phyloP scores from a whole-genome alignment of 2,329 filamentous ascomycete species.

The Juglanconis juglandina region DNA sequence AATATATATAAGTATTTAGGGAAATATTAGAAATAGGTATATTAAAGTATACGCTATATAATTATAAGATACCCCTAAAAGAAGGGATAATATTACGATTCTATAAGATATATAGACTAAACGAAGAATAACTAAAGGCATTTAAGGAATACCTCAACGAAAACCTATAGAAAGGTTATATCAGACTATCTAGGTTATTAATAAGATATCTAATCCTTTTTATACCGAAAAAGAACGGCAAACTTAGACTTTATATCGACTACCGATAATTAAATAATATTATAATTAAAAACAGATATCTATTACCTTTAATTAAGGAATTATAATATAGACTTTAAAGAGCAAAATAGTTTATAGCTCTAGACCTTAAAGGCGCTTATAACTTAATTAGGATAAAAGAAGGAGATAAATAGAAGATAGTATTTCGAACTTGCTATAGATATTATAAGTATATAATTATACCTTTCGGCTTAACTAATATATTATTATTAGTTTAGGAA shows the following conservation, averaged over 20 bases:
- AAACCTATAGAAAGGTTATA: slow-evolving; percentile 11
- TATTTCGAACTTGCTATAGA: no score
- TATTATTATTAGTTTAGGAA: no score
- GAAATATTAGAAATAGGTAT: background rate
- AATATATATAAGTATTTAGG: background rate
- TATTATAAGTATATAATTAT: no score
- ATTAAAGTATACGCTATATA: background rate
- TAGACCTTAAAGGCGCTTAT: background rate
- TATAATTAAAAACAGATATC: background rate
- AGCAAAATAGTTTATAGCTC: background rate
- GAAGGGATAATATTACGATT: background rate
- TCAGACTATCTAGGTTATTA: slow-evolving; percentile 5
- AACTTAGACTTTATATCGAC: background rate
- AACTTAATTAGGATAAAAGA: no score
- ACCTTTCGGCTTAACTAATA: no score
- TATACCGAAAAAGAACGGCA: background rate
- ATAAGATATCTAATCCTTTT: slow-evolving; percentile 7
- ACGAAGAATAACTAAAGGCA: slow-evolving; percentile 1
- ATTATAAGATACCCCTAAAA: background rate
- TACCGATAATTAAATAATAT: background rate
- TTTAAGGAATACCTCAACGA: slow-evolving; percentile 6
- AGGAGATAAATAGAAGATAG: no score
- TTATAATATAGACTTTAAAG: background rate
- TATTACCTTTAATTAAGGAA: background rate
- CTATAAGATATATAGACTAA: slow-evolving; percentile 4